Evolutionary conservation across 2,329 filamentous ascomycete genomes (phyloP), one percentile per base, ranked within the genome.

Genomic region (Colletotrichum sp.): DNA sequence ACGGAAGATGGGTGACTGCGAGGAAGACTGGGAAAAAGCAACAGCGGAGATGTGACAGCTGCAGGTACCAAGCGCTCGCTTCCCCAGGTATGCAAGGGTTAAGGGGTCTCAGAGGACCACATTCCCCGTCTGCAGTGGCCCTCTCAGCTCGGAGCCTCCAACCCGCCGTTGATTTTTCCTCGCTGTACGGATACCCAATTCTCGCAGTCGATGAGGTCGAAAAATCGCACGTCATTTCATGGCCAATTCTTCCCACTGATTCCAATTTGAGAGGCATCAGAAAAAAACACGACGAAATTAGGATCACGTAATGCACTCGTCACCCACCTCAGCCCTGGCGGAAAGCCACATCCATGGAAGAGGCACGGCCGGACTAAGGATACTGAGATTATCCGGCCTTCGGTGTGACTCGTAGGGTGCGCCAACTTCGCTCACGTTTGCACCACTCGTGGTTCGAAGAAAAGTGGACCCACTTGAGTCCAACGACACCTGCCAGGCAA

Each of bases 21-120:
- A 65, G 13, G 16, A 57, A 36, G 28, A 32, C 24, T 18, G 21
- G 36, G 67, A 55, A 28, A 64, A 57, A 58, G 58, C 34, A 65
- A 64, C 12, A 30, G 63, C 9, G 34, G 12, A 18, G 21, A 32
- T 26, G 30, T 65, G 73, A 30, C 70, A 73, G 64, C 73, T 75
- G 73, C 73, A 75, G 73, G 70, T 73, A 73, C 73, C 64, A 26
- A 60, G 72, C 43, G 43, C 72, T n/a, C 58, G 52, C 72, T 67
- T 72, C 52, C 67, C 60, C 68, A 30, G 60, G 13, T 38, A 72
- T 75, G 67, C 71, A 70, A 64, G 66, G 57, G 66, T 18, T 28
- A 48, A 63, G 55, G 36, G 36, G 30, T 52, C 9, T 21, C 28
- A 61, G 64, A 5, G 65, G 34, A 61, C 64, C 55, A 30, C 34